Evolutionary conservation across 2,329 filamentous ascomycete genomes (phyloP), one percentile per base, ranked within the genome.

Genomic region (Cladosporium sp.): DNA sequence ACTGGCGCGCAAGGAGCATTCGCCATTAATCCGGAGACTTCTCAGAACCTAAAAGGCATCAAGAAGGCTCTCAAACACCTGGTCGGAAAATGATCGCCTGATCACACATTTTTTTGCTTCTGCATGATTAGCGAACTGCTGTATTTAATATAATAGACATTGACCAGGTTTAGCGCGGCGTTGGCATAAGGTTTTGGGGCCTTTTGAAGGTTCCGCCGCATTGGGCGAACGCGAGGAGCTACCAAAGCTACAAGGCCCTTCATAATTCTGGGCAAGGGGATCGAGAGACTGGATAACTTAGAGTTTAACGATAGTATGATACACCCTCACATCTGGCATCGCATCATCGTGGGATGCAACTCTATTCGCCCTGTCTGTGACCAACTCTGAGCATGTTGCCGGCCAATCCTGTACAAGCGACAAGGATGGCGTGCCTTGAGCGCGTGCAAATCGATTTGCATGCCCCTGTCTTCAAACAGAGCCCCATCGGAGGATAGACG

Each of bases 1-100:
- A 75, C 75, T n/a, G 76, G 76, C 18, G 71, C 71, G 2, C 77
- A 81, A 34, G 80, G 82, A 14, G 77, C 82, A 0, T 83, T 84
- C 67, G 80, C 81, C 57, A 73, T 80, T 8, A 54, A 44, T 49
- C 54, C 54, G 21, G 63, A 65, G 28, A 65, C 54, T 32, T 57
- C 61, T 18, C 61, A 44, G 26, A 52, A 59, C 21, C 36, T 52
- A n/a, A 59, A 44, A 34, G 63, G 63, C 30, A 59, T 65, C 63
- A 59, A 52, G 54, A 65, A 65, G 18, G 63, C 47, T 24, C 44
- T 65, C 63, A 65, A 52, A 26, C 21, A 55, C 24, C 51, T 47
- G 34, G 51, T 64, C 51, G 21, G 61, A 36, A 64, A 64, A 34
- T 64, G 49, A 64, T 32, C 47, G 54, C 36, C 14, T 30, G 14